Evolutionary conservation across 108 stramenopile genomes (phyloP), one percentile per base, ranked within the genome.

Genomic region (Bacterosira constricta): DNA sequence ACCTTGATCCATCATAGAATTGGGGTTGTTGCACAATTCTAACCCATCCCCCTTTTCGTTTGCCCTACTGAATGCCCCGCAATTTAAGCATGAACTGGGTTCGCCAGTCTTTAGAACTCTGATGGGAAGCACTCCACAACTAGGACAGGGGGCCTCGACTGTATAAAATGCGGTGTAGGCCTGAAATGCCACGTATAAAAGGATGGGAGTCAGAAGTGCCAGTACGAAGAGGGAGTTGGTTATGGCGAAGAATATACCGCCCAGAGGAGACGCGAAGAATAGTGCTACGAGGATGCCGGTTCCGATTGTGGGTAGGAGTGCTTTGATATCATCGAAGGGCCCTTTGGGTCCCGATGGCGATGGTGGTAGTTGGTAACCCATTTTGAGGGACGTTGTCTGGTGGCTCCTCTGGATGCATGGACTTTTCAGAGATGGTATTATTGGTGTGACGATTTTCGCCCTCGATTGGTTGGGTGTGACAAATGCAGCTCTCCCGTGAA

Each of bases 181-280:
- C 56, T 86, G 77, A 50, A 89, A 88, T 4, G 80, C 88, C 17
- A 83, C 73, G 29, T 59, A 73, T 36, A 72, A 53, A 26, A 92
- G 21, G 17, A 89, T 54, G 0, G 91, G 91, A 50, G 77, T 66
- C 42, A 89, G 20, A 23, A 92, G 56, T 0, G 81, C 42, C 36
- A 92, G 60, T 9, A 86, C 59, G 29, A 92, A 78, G 54, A 92
- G 64, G 7, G 86, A 86, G 44, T 92, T 92, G 71, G 82, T 71
- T 32, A 89, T 73, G n/a, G 83, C 84, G 42, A 89, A 86, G 45
- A 92, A 83, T n/a, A 84, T 42, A 0, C 83, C 83, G 18, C 90
- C 90, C 7, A 92, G 55, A 11, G 90, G 90, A 3, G 86, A 86
- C 7, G 74, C 73, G 61, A 92, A 92, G 74, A 92, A 92, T 13